phyloP scores from a whole-genome alignment of 192 early-diverging fungal genomes.

The Umbelopsis sp. region DNA sequence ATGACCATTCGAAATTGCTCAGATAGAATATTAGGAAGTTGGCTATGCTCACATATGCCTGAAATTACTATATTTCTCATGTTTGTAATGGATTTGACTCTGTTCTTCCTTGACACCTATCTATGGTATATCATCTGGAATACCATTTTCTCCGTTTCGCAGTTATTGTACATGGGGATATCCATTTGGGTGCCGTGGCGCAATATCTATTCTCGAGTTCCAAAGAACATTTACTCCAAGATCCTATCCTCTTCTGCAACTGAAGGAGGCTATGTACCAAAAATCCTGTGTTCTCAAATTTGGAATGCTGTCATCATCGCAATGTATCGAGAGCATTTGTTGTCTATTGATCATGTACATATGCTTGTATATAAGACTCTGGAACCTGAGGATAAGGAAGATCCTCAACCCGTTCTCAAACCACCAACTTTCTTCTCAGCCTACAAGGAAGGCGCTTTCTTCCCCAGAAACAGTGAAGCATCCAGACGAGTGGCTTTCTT shows the following conservation, averaged over 20 bases:
- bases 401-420: slow-evolving; percentile 54
- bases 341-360: slow-evolving; percentile 65
- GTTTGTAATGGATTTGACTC: slow-evolving; percentile 61
- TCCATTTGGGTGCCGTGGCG: slow-evolving; percentile 75
- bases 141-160: slow-evolving; percentile 67
- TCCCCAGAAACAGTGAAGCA: slow-evolving; percentile 61
- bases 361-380: slow-evolving; percentile 64
- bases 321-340: slow-evolving; percentile 70
- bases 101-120: slow-evolving; percentile 77
- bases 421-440: slow-evolving; percentile 62
- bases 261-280: slow-evolving; percentile 63
- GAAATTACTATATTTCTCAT: slow-evolving; percentile 59
- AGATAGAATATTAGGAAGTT: slow-evolving; percentile 48
- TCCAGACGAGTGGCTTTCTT: slow-evolving; percentile 72
- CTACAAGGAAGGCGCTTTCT: slow-evolving; percentile 52
- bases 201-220: slow-evolving; percentile 64
- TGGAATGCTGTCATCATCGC: slow-evolving; percentile 74
- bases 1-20: slow-evolving; percentile 41
- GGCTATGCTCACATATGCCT: slow-evolving; percentile 57
- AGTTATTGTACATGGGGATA: slow-evolving; percentile 64
- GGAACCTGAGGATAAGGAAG: slow-evolving; percentile 52
- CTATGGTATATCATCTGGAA: slow-evolving; percentile 79
- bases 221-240: slow-evolving; percentile 68
- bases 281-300: slow-evolving; percentile 68
- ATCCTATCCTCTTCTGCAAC: slow-evolving; percentile 62